Evolutionary conservation across 139 green algal species (phyloP).

Genomic region (Chlamydomonas applanata): DNA sequence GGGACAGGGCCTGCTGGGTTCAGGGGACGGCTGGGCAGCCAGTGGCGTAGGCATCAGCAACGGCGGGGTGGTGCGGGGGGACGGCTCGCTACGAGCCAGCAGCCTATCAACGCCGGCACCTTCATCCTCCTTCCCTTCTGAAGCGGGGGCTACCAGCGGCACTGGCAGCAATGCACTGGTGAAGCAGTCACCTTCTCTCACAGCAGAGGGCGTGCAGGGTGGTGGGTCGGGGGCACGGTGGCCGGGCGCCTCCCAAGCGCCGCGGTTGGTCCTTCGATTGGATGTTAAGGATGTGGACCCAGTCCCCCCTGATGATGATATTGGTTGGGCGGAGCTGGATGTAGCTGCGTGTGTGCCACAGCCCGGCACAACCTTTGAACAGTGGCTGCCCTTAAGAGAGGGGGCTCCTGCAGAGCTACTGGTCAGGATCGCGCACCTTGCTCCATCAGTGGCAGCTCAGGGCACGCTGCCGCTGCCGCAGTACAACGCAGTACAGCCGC

Average conservation of each 20-base stretch:
- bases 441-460: constrained; percentile 2
- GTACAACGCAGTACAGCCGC: too few species aligned
- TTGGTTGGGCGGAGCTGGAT: constrained; percentile 21
- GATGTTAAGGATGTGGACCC: constrained; percentile 24
- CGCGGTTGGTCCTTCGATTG: constrained; percentile 14
- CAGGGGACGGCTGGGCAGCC: too few species aligned
- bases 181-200: too few species aligned
- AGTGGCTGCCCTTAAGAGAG: constrained; percentile 16
- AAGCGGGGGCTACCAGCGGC: background rate
- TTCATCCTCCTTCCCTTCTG: background rate
- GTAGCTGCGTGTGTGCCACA: background rate
- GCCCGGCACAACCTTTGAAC: background rate
- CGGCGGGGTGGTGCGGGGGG: too few species aligned
- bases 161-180: background rate
- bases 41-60: too few species aligned
- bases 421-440: constrained; percentile 5
- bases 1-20: too few species aligned
- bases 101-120: background rate
- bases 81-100: too few species aligned
- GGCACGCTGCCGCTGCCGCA: background rate
- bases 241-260: background rate
- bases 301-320: constrained; percentile 20
- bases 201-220: too few species aligned
- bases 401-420: constrained; percentile 18
- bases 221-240: too few species aligned